phyloP scores from a whole-genome alignment of 2,329 filamentous ascomycete genomes.

The Diaporthe australafricana region DNA sequence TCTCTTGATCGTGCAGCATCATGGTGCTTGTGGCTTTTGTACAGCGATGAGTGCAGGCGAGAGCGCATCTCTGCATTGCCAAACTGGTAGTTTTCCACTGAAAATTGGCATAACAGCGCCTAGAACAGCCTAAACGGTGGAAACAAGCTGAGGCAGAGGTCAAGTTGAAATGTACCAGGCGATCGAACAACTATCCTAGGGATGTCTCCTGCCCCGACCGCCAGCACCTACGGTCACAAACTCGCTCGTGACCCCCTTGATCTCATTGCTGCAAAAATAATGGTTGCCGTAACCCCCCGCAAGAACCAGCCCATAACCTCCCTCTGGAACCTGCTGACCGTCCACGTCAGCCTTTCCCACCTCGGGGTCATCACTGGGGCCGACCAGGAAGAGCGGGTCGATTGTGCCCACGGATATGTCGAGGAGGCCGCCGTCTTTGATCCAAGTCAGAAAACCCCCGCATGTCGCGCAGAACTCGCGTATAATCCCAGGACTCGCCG shows the following conservation, averaged over 20 bases:
- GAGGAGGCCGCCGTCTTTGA: constrained; percentile 45
- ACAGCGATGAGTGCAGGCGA: not conserved
- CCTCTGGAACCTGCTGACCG: constrained; percentile 40
- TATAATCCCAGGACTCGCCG: constrained; percentile 51
- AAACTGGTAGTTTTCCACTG: no score
- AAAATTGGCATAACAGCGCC: no score
- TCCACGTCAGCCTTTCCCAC: constrained; percentile 35
- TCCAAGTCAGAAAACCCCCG: constrained; percentile 63
- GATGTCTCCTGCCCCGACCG: constrained; percentile 40
- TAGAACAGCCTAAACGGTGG: no score
- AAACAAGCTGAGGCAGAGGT: no score
- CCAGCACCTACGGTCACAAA: constrained; percentile 40
- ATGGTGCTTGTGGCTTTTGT: no score
- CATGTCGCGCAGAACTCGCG: constrained; percentile 63
- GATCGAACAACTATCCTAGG: not conserved
- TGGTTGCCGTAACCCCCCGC: constrained; percentile 51
- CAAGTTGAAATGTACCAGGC: not conserved
- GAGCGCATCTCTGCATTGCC: no score
- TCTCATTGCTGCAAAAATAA: constrained; percentile 57
- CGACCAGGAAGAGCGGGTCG: constrained; percentile 56
- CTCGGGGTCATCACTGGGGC: constrained; percentile 41
- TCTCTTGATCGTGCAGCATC: no score
- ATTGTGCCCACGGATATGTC: constrained; percentile 57
- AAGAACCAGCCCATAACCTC: constrained; percentile 52
- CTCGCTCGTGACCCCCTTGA: constrained; percentile 61